Conservation (phyloP, 257 asterid species). For the Osmanthus fragrans region DNA sequence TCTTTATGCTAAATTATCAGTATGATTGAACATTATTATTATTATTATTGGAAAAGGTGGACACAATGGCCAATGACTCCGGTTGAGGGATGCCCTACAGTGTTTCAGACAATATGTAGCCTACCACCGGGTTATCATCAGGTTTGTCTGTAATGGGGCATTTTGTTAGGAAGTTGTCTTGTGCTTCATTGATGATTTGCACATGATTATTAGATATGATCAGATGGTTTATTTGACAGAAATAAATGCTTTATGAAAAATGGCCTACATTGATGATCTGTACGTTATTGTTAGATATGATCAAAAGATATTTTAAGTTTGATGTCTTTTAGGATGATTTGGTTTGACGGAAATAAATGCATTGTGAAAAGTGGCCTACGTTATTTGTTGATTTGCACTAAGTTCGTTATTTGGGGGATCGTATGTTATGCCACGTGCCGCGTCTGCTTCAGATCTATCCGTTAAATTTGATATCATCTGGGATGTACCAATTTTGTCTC, state of each 20-base stretch:
- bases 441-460: constrained; percentile 4
- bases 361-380: not conserved
- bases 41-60: constrained; percentile 51
- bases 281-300: not conserved
- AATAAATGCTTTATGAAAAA: not conserved
- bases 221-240: constrained; percentile 4
- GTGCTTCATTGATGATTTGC: not conserved
- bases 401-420: constrained; percentile 12
- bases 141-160: constrained; percentile 47
- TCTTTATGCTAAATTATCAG: constrained; percentile 9
- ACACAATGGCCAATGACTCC: constrained; percentile 82
- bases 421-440: not conserved
- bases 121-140: constrained; percentile 80
- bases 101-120: constrained; percentile 76
- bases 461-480: constrained; percentile 10
- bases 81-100: constrained; percentile 84
- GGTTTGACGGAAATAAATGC: constrained; percentile 11
- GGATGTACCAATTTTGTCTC: not conserved
- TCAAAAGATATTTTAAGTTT: not conserved
- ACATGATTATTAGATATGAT: not conserved
- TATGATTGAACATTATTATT: not conserved
- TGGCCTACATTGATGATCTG: not conserved
- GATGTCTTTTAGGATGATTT: constrained; percentile 9
- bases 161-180: constrained; percentile 19
- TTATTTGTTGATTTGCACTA: not conserved